Base-by-base conservation (phyloP, 306 rosid species). In the Fagus crenata region DNA sequence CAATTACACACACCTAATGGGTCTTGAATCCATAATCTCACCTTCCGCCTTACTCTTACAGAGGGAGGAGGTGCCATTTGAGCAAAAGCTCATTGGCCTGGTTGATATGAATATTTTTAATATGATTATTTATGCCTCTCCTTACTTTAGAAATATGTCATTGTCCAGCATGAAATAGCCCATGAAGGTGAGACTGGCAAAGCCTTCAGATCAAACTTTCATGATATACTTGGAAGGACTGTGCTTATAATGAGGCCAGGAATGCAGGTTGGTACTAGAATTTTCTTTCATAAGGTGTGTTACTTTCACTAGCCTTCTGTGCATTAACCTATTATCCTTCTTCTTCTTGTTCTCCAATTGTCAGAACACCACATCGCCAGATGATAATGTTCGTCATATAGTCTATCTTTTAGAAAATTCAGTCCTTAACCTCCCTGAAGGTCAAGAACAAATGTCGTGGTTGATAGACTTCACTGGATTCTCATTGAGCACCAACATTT, bases 181-280 rank as follows among this genome's bases (percentile, higher is more conserved):
- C 96, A 92, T 55, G 98, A 92, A 84, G 96, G 98, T 35, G 97
- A 87, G 84, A 95, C 97, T 0, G 98, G 98, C 3, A 95, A 95
- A 87, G 95, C 82, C 14, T 95, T 84, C 4, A 87, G 89, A 82
- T 93, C 97, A 49, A 88, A 85, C 59, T 92, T 95, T 81, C 93
- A 63, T 13, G 98, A 95, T 73, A 89, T 84, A 67, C 81, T 58
- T 51, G 97, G 98, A 39, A 89, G 98, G 81, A 75, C 96, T 3
- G 98, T 92, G 82, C 97, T 95, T 75, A 90, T 95, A 78, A 59
- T 91, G 89, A 90, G 93, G 83, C 98, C 97, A 13, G 98, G 92
- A 69, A 86, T 81, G 92, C 92, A 88, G 92, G 92, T 88, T 54
- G 39, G 75, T 61, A 32, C 36, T 15, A 42, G 2, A 53, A 74